These are phyloP conservation scores for Botrytis deweyae DNA, from an alignment of 2,329 filamentous ascomycete species.

Conservation along the genomic window DNA sequence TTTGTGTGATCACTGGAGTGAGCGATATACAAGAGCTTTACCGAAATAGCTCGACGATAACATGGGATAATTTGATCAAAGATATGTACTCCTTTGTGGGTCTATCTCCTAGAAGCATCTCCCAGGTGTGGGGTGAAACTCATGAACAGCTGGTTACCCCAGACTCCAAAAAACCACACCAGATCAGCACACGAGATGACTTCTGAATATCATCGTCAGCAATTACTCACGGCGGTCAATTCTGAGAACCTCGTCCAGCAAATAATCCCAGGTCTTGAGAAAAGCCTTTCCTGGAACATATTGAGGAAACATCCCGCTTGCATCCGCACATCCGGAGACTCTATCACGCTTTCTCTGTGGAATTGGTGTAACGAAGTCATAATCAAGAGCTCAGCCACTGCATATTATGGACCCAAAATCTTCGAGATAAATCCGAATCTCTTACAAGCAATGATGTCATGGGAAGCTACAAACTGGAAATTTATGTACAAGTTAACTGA, in stretches of 20 bases:
- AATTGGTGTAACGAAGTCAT: background rate
- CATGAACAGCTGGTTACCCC: background rate
- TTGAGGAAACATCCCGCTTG: background rate
- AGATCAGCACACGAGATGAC: background rate
- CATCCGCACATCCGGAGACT: background rate
- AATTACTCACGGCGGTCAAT: background rate
- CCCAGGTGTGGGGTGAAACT: background rate
- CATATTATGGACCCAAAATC: constrained; percentile 2
- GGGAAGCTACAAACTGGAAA: constrained; percentile 11
- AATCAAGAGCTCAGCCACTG: background rate
- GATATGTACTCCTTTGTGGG: background rate
- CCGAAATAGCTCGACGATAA: background rate
- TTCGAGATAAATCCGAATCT: constrained; percentile 8
- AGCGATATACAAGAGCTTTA: background rate
- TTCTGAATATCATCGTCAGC: background rate
- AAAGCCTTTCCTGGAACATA: background rate
- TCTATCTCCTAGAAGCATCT: background rate
- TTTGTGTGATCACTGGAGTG: constrained; percentile 1
- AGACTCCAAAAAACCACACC: background rate
- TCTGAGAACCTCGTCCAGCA: background rate
- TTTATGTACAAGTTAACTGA: background rate
- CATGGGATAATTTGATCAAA: background rate
- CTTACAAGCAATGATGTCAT: background rate
- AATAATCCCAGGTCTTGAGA: background rate
- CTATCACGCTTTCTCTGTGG: constrained; percentile 8